phyloP scores from a whole-genome alignment of 2,329 filamentous ascomycete species.

The Tolypocladium ophioglossoides region DNA sequence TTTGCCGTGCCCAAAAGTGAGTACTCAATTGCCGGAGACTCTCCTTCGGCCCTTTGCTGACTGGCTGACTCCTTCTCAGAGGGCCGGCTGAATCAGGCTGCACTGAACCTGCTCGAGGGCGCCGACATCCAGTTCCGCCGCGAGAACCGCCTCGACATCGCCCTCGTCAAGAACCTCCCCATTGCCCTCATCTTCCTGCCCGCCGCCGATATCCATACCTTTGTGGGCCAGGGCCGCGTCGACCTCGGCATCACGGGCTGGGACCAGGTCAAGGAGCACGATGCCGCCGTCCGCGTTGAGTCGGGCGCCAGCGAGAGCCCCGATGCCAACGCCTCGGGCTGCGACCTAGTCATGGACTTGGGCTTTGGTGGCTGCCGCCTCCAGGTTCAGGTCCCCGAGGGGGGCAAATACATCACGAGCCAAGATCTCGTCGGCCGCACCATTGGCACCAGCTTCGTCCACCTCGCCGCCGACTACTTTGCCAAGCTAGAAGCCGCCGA shows the following conservation, averaged over 20 bases:
- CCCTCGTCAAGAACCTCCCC: conserved; percentile 91
- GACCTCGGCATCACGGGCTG: conserved; percentile 91
- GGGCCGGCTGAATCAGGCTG: conserved; percentile 81
- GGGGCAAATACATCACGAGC: conserved; percentile 59
- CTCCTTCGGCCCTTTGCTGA: neutral
- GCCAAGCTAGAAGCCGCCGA: conserved; percentile 54
- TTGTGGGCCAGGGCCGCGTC: conserved; percentile 88
- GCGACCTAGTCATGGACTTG: conserved; percentile 81
- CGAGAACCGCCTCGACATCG: conserved; percentile 92
- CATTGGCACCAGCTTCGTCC: conserved; percentile 90
- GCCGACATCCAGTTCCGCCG: conserved; percentile 95
- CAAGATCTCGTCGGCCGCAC: conserved; percentile 83
- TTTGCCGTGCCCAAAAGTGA: conserved; percentile 98
- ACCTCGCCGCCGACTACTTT: conserved; percentile 77
- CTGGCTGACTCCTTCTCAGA: conserved; percentile 40
- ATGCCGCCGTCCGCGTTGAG: conserved; percentile 46
- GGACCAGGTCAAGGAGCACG: conserved; percentile 88
- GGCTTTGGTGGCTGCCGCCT: conserved; percentile 86
- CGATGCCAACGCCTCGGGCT: conserved; percentile 43
- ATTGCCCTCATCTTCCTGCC: conserved; percentile 96
- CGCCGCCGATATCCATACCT: conserved; percentile 93
- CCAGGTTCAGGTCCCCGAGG: conserved; percentile 92
- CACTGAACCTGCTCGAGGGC: conserved; percentile 83
- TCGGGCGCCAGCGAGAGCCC: conserved; percentile 38
- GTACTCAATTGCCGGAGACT: conserved; percentile 23